phyloP scores from a whole-genome alignment of 192 early-diverging fungal genomes.

The Mortierella alpina region DNA sequence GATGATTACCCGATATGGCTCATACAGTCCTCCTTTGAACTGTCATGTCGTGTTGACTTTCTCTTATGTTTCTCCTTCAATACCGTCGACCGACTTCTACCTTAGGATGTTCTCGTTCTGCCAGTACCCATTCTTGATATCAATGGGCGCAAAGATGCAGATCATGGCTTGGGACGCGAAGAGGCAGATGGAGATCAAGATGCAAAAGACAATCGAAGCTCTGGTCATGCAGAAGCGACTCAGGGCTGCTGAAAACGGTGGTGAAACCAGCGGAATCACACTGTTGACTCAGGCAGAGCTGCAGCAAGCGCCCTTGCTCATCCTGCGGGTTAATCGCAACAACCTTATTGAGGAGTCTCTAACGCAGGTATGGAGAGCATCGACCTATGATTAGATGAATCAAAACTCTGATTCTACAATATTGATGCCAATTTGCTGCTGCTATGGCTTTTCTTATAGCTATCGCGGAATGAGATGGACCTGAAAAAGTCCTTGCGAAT shows the following conservation, averaged over 20 bases:
- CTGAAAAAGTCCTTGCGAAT: slow-evolving; percentile 93
- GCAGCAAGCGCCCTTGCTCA: slow-evolving; percentile 64
- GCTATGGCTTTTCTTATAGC: slow-evolving; percentile 26
- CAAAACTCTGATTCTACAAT: background rate
- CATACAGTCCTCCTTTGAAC: background rate
- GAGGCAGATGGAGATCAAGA: slow-evolving; percentile 80
- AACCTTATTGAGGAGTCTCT: slow-evolving; percentile 81
- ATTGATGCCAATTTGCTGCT: background rate
- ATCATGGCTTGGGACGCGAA: slow-evolving; percentile 83
- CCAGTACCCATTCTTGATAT: slow-evolving; percentile 85
- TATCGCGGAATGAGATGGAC: slow-evolving; percentile 80
- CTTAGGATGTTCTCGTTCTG: slow-evolving; percentile 81
- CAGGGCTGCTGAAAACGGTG: slow-evolving; percentile 24
- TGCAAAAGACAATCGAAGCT: slow-evolving; percentile 55
- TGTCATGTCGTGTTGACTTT: background rate
- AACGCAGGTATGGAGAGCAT: slow-evolving; percentile 58
- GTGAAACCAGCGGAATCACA: slow-evolving; percentile 11
- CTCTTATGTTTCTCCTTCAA: background rate
- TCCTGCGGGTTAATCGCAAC: slow-evolving; percentile 69
- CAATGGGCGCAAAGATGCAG: slow-evolving; percentile 78
- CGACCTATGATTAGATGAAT: background rate
- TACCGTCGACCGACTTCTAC: background rate
- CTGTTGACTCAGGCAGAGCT: slow-evolving; percentile 34
- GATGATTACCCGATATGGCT: background rate
- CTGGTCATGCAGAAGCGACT: slow-evolving; percentile 28